Base-by-base conservation (phyloP, 371 early-diverging fungal genomes). In the Mucor circinelloides region DNA sequence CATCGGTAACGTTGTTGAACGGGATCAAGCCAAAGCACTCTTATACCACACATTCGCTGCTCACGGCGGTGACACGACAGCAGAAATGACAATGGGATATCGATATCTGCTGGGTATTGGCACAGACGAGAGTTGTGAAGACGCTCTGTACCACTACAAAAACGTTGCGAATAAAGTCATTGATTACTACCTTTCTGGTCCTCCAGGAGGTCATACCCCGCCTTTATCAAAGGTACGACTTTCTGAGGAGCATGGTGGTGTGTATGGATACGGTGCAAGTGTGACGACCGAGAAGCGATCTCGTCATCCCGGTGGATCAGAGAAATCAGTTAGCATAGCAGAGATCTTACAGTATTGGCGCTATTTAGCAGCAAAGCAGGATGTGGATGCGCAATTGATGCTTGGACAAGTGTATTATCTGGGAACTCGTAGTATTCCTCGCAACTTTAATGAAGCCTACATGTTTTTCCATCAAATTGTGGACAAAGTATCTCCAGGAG, bases 1-100 rank as follows among this genome's bases (percentile, higher is more conserved):
- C 1, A 70, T 97, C 38, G 97, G 96, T 10, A 78, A 87, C 55
- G 82, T 76, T 4, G 90, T 89, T 12, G 73, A 84, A 69, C 63
- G 87, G 15, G 86, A 90, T 67, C 88, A 89, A 67, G 89, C 85
- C 23, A 79, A 84, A 79, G 94, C 95, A 8, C 69, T 91, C 7
- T 68, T 96, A 10, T 94, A 96, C 72, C 90, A 90, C 61, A 91
- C 91, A 13, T 91, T 97, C 81, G 94, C 98, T 1, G 95, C 96
- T 0, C 70, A 86, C 38, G 90, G 89, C 5, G 88, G 87, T 12
- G 87, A 94, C 63, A 79, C 83, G 0, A 76, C 89, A 19, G 95
- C 97, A 0, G 87, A 93, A 70, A 88, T 95, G 86, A 91, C 92
- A 4, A 76, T 97, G 42, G 98, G 92, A 0, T 97, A 94, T 81